Evolutionary conservation across 140 eudicot genomes (phyloP).

Genomic region (Senecio squalidus): DNA sequence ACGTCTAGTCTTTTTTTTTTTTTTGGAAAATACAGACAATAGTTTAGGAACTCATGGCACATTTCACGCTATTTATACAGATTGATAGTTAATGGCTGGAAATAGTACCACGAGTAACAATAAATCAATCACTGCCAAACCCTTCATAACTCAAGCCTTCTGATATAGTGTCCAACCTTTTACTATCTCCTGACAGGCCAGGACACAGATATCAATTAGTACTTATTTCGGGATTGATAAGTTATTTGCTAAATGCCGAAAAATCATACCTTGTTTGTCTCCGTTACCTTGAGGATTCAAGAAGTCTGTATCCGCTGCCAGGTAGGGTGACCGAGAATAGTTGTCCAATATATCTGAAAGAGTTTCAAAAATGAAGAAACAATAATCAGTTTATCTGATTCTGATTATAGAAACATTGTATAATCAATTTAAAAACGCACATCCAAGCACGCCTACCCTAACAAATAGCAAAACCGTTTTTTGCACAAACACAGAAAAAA

Average conservation of each 20-base stretch:
- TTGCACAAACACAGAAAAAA: conserved; percentile 10
- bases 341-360: conserved; percentile 56
- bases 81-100: conserved; percentile 12
- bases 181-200: conserved; percentile 40
- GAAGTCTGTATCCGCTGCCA: conserved; percentile 53
- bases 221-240: background rate
- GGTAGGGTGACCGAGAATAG: conserved; percentile 63
- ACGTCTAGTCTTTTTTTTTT: background rate
- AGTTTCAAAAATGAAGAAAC: background rate
- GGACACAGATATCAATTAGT: conserved; percentile 28
- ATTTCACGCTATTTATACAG: conserved; percentile 6
- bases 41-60: conserved; percentile 10
- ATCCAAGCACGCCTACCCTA: background rate
- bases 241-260: background rate
- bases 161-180: conserved; percentile 61
- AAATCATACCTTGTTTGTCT: conserved; percentile 48
- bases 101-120: conserved; percentile 25
- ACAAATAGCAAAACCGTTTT: background rate
- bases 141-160: conserved; percentile 65
- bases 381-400: background rate
- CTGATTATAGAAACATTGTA: background rate
- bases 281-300: conserved; percentile 44
- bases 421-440: background rate
- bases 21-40: background rate
- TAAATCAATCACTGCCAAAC: conserved; percentile 53